Percentiles rank a stretch among this genome's conserved stretches.
Evolutionary conservation across 2,329 filamentous ascomycete species (phyloP).

Genomic region (Diaporthe batatas): DNA sequence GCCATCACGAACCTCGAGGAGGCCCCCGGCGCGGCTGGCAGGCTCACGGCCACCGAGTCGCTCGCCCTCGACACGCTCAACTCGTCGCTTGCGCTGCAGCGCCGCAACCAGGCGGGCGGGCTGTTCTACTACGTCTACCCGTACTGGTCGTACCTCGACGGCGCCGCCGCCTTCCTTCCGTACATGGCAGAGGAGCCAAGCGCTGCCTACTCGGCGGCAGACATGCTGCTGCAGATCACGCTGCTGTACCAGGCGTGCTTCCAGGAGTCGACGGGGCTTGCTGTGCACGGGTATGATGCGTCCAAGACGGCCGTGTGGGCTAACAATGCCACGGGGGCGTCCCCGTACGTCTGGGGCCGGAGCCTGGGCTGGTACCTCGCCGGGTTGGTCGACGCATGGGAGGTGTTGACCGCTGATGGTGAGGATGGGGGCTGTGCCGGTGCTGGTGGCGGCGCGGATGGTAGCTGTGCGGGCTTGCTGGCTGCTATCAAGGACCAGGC

Average conservation of each 20-base stretch:
- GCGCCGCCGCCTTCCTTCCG: conserved; percentile 49
- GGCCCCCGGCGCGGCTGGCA: neutral
- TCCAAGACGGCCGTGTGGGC: conserved; percentile 65
- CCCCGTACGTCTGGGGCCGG: conserved; percentile 67
- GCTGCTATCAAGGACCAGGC: conserved; percentile 49
- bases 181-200: conserved; percentile 58
- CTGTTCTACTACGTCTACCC: conserved; percentile 43
- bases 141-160: conserved; percentile 43
- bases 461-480: conserved; percentile 18
- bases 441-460: neutral
- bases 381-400: conserved; percentile 63
- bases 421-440: conserved; percentile 48
- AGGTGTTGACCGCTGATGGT: conserved; percentile 53
- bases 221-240: conserved; percentile 60
- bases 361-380: conserved; percentile 68
- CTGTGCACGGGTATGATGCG: conserved; percentile 69
- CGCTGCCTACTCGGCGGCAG: conserved; percentile 60
- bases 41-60: conserved; percentile 17
- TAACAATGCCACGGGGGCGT: conserved; percentile 61
- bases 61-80: conserved; percentile 36
- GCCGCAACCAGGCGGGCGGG: conserved; percentile 40
- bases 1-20: conserved; percentile 13
- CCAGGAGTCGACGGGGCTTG: conserved; percentile 56
- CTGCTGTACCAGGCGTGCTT: conserved; percentile 59
- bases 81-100: conserved; percentile 36